Evolutionary conservation across 2,329 filamentous ascomycete species (phyloP).

Genomic region (Leptographium lundbergii): DNA sequence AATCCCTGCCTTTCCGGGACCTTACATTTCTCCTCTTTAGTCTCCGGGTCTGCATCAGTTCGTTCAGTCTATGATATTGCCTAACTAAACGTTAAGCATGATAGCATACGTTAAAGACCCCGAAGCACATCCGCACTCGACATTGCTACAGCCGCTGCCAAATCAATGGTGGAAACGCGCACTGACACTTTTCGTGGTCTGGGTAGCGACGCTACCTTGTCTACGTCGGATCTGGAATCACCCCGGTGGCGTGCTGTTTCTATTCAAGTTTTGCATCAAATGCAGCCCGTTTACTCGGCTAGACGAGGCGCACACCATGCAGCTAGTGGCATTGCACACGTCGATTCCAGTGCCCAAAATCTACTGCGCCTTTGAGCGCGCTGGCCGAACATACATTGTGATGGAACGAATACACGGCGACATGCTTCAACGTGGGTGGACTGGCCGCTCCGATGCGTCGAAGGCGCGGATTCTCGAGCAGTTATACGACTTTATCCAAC

Average conservation of each 20-base stretch:
- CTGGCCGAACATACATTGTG: constrained; percentile 1
- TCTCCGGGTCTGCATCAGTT: too few species aligned
- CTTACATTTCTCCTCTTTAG: too few species aligned
- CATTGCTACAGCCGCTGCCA: too few species aligned
- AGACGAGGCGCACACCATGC: constrained; percentile 2
- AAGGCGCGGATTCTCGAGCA: not conserved
- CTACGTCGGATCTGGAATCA: not conserved
- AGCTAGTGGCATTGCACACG: constrained; percentile 1
- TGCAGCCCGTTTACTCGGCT: not conserved
- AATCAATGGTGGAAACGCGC: too few species aligned
- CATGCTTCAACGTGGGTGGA: not conserved
- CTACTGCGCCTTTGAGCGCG: constrained; percentile 1
- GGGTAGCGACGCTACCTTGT: not conserved
- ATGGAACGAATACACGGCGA: constrained; percentile 2
- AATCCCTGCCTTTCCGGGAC: too few species aligned
- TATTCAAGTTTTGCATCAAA: not conserved
- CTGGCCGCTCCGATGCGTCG: not conserved
- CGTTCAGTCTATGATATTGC: too few species aligned
- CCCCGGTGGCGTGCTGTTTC: not conserved
- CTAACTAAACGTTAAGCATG: too few species aligned
- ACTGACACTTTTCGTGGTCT: not conserved
- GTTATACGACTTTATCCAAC: not conserved
- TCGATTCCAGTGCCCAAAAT: constrained; percentile 6
- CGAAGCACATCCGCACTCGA: too few species aligned
- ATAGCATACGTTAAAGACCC: too few species aligned